Conservation (phyloP, 345 rosid species). For the Mangifera indica region DNA sequence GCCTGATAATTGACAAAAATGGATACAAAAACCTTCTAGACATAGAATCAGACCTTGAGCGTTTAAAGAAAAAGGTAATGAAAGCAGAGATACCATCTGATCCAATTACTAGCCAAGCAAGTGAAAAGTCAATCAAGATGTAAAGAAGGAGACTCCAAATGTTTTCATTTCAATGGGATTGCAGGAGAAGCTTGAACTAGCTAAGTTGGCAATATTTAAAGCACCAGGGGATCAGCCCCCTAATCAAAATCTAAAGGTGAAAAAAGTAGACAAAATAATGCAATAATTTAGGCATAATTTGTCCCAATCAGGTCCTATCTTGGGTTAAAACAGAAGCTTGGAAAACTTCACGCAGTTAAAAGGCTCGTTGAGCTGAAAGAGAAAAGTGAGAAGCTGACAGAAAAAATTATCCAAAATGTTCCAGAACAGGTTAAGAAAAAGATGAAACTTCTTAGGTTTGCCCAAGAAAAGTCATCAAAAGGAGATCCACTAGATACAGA, state of each 20-base stretch:
- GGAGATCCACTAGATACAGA: slow-evolving; percentile 30
- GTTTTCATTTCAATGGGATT: slow-evolving; percentile 39
- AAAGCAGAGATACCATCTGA: slow-evolving; percentile 18
- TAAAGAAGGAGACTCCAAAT: slow-evolving; percentile 28
- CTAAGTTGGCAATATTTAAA: slow-evolving; percentile 31
- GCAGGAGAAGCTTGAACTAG: slow-evolving; percentile 33
- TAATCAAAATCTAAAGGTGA: slow-evolving; percentile 13
- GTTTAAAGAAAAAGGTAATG: slow-evolving; percentile 22
- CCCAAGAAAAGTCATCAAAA: slow-evolving; percentile 27
- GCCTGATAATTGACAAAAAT: slow-evolving; percentile 21
- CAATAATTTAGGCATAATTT: slow-evolving; percentile 30
- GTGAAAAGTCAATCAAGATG: slow-evolving; percentile 30
- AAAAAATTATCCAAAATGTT: slow-evolving; percentile 32
- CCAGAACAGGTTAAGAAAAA: slow-evolving; percentile 34
- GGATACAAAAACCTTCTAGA: slow-evolving; percentile 34
- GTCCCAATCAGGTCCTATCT: slow-evolving; percentile 42
- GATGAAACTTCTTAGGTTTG: slow-evolving; percentile 25
- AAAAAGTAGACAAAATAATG: slow-evolving; percentile 28
- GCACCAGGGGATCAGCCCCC: slow-evolving; percentile 26
- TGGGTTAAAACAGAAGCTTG: slow-evolving; percentile 38
- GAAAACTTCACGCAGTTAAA: slow-evolving; percentile 23
- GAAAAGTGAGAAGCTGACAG: slow-evolving; percentile 34
- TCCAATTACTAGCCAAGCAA: slow-evolving; percentile 25
- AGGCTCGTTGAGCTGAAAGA: slow-evolving; percentile 28
- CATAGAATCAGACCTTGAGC: slow-evolving; percentile 25